Evolutionary conservation across 192 early-diverging fungal genomes (phyloP), one percentile per base, ranked within the genome.

Genomic region (Umbelopsis sp.): DNA sequence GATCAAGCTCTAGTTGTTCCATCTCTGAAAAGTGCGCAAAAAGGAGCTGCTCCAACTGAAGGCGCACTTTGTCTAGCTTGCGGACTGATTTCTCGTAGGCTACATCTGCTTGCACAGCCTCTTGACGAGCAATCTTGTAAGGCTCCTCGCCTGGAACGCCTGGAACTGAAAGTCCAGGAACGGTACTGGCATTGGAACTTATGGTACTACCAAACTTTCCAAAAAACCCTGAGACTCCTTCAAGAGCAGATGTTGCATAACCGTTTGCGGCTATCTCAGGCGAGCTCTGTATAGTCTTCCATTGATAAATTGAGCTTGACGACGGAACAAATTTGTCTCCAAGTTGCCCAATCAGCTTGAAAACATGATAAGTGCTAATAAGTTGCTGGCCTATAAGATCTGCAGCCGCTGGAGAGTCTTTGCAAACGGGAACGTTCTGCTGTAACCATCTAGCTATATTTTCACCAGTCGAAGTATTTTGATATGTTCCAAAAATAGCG

Each of bases 361-460:
- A 72, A 51, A 89, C 86, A 44, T 53, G 30, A 16, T 87, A 86
- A 49, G 88, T 81, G 27, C 78, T 76, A 27, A 89, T 81, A 53
- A 93, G 76, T 52, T 90, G 89, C 74, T 91, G 90, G 13, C 89
- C 91, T 30, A 93, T 86, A 10, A 82, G 74, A 44, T 90, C 82
- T 1, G 91, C 88, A 52, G 90, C 88, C 1, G 78, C 70, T 73
- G 85, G 80, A 75, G 81, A 71, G 76, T 89, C 76, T 73, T 85
- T 79, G 49, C 87, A 75, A 30, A 85, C 78, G 5, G 85, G 82
- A 50, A 87, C 73, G 77, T 91, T 87, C 64, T 87, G 81, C 71
- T 86, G 87, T 74, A 90, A 82, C 91, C 91, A 93, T n/a, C 81
- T 81, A 1, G 86, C 86, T 73, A 93, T 86, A 47, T 85, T 83